Percentiles rank a stretch among this genome's conserved stretches.
Conservation (phyloP, 2,329 filamentous ascomycete species). For the Pseudovirgaria hyperparasitica region DNA sequence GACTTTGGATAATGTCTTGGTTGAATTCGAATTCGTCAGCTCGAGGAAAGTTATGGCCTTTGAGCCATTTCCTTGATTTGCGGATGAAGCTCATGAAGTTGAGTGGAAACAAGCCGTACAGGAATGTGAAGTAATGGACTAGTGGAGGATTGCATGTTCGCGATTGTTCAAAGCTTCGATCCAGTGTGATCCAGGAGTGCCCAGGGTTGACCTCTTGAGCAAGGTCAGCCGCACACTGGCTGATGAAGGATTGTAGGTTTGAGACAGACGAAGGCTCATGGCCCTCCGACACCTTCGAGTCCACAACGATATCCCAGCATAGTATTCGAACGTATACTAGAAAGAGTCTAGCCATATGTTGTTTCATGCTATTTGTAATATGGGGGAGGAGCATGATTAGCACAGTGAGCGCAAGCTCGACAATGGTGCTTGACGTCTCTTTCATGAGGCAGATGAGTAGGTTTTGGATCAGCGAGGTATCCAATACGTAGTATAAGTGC, state of each 20-base stretch:
- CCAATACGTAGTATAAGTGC: conserved; percentile 59
- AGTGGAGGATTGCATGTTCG: conserved; percentile 48
- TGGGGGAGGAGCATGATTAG: conserved; percentile 75
- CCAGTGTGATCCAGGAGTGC: conserved; percentile 50
- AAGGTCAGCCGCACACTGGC: too few relatives aligned
- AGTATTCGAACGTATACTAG: conserved; percentile 68
- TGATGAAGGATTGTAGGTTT: neutral
- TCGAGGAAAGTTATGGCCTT: conserved; percentile 56
- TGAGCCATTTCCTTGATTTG: conserved; percentile 66
- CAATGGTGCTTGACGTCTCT: conserved; percentile 63
- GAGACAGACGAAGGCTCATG: conserved; percentile 1
- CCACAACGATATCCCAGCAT: conserved; percentile 56
- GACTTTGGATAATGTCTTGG: conserved; percentile 60
- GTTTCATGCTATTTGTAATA: conserved; percentile 58
- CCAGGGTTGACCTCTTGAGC: conserved; percentile 14
- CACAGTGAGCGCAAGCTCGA: conserved; percentile 62
- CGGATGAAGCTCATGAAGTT: conserved; percentile 81
- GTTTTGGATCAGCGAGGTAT: conserved; percentile 60
- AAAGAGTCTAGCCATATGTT: conserved; percentile 59
- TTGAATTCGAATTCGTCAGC: conserved; percentile 67
- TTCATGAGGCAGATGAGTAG: conserved; percentile 62
- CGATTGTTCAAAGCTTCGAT: conserved; percentile 46
- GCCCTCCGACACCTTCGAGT: conserved; percentile 13
- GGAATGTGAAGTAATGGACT: conserved; percentile 63
- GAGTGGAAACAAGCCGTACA: conserved; percentile 73